Evolutionary conservation across 1,284 basidiomycete species (phyloP).

Genomic region (Meira miltonrushii): DNA sequence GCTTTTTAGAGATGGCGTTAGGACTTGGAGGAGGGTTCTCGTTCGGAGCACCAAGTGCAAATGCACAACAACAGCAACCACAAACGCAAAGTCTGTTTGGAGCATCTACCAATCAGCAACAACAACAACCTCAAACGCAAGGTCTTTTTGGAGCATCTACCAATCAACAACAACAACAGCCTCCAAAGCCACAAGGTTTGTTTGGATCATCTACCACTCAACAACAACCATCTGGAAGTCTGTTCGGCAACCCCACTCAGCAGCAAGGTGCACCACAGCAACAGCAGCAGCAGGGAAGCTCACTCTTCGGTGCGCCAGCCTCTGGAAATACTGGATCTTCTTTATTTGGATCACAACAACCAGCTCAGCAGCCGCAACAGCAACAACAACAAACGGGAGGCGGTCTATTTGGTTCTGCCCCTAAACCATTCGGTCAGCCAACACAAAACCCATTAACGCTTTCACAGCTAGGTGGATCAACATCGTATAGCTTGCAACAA

Average conservation of each 20-base stretch:
- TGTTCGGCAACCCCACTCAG: constrained; percentile 3
- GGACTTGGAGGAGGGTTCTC: no score
- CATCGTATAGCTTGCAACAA: constrained; percentile 11
- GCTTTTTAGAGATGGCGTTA: no score
- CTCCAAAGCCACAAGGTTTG: constrained; percentile 1
- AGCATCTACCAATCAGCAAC: constrained; percentile 9
- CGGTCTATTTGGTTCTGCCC: neutral
- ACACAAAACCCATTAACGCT: constrained; percentile 6
- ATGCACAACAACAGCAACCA: neutral
- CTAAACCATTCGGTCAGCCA: neutral
- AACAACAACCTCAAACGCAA: constrained; percentile 9
- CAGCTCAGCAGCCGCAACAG: constrained; percentile 16
- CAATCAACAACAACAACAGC: constrained; percentile 14
- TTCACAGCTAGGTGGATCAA: neutral
- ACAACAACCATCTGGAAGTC: neutral
- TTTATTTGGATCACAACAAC: constrained; percentile 22
- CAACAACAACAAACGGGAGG: constrained; percentile 4
- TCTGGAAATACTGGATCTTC: constrained; percentile 13
- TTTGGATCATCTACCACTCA: neutral
- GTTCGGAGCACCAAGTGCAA: no score
- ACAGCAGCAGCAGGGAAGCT: constrained; percentile 11
- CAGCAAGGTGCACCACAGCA: constrained; percentile 7
- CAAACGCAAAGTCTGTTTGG: constrained; percentile 3
- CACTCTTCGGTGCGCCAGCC: no score
- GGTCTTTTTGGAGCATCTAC: constrained; percentile 3